These are phyloP conservation scores for Fraxinus angustifolia DNA, from an alignment of 305 asterid genomes.

Conservation along the genomic window DNA sequence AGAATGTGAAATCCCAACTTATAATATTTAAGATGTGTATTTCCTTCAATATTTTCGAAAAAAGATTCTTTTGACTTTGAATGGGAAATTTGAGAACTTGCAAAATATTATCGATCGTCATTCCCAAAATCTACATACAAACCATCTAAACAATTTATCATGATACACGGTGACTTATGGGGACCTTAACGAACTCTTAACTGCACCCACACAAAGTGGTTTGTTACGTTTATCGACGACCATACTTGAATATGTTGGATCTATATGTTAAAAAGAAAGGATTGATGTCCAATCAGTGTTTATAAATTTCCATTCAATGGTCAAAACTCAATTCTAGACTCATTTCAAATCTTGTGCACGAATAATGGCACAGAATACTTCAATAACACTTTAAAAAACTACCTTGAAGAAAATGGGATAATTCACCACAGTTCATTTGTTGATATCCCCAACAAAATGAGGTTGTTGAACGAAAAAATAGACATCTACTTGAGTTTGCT, in stretches of 20 bases:
- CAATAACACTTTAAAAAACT: neutral
- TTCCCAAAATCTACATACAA: neutral
- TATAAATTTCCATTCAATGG: neutral
- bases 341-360: neutral
- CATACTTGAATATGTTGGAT: neutral
- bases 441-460: too few relatives aligned
- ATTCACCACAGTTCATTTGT: too few relatives aligned
- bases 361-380: neutral
- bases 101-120: neutral
- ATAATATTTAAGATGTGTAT: neutral
- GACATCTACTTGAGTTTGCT: neutral
- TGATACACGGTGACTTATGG: neutral
- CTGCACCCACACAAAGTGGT: neutral
- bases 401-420: neutral
- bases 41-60: neutral
- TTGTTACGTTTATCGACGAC: neutral
- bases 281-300: neutral
- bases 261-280: neutral
- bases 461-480: too few relatives aligned
- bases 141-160: neutral
- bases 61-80: neutral
- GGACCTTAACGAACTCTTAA: neutral
- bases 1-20: neutral
- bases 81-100: neutral
- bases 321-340: neutral